Evolutionary conservation across 805 yeast species (phyloP), one percentile per base, ranked within the genome.

Genomic region (Schwanniomyces pseudopolymorphus): DNA sequence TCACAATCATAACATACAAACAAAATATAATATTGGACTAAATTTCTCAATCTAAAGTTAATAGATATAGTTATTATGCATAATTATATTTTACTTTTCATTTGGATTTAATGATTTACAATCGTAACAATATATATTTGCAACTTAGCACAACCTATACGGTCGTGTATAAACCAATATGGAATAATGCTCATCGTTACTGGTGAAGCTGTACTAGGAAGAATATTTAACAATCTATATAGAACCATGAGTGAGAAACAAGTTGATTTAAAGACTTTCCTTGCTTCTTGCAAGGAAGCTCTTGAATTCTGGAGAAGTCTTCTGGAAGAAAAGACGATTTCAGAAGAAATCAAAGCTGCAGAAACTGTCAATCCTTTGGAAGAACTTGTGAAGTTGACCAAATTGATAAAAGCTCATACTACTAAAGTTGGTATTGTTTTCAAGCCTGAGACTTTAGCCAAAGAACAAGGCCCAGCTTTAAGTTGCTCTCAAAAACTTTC

Each of bases 391-490:
- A 89, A 89, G 59, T 57, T 87, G 5, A 61, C 80, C 16, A 73
- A 78, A 47, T 67, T 89, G 33, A 70, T 85, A 7, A 83, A 76
- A 61, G 90, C 96, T 1, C 90, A 87, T 59, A 74, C 85, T 2
- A 89, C 96, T 2, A 88, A 88, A 60, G 69, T 87, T 5, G 91
- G 90, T 1, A 75, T 85, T 22, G 78, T 85, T 0, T 85, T 82
- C 68, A 81, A 80, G 55, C 83, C 87, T 2, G 82, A 83, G 1
- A 74, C 79, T 37, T 48, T 71, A 21, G 43, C 43, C 20, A 59
- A 58, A 17, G 66, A 72, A 19, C 58, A 64, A 0, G 70, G 69
- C 41, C 81, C 85, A 1, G 83, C 84, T 0, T 69, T 61, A 49
- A 67, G 64, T 10, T 79, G 83, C 21, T 51, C 80, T 5, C 72